Percentiles rank a stretch among this genome's conserved stretches.
Evolutionary conservation across 2,329 filamentous ascomycete species (phyloP).

Genomic region (Verticillium isaacii): DNA sequence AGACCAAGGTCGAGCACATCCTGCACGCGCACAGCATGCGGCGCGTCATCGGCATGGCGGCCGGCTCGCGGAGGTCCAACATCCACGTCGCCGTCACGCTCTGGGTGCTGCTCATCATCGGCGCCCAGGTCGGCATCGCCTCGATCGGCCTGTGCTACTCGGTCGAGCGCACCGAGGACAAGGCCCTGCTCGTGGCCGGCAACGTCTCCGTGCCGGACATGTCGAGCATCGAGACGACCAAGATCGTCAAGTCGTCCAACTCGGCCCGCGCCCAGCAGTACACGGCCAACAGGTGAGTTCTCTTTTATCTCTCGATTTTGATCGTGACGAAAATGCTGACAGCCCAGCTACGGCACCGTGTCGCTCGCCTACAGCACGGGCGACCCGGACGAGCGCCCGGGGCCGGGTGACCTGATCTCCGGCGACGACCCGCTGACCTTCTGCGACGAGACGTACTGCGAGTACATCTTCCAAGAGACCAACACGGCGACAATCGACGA

Average conservation of each 20-base stretch:
- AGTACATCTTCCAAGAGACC: constrained; percentile 32
- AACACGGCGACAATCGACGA: constrained; percentile 6
- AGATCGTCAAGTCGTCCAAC: constrained; percentile 18
- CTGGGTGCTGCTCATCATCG: constrained; percentile 27
- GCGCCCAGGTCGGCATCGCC: constrained; percentile 37
- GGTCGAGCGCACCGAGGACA: constrained; percentile 29
- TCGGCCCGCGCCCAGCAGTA: constrained; percentile 29
- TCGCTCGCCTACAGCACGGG: constrained; percentile 23
- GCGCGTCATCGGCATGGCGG: constrained; percentile 20
- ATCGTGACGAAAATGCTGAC: background rate
- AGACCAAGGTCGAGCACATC: constrained; percentile 29
- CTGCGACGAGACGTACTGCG: constrained; percentile 14
- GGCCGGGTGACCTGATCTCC: constrained; percentile 23
- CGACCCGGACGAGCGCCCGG: constrained; percentile 14
- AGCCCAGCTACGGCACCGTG: constrained; percentile 31
- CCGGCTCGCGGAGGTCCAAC: constrained; percentile 17
- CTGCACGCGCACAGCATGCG: constrained; percentile 25
- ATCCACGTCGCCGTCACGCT: constrained; percentile 19
- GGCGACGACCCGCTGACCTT: constrained; percentile 20
- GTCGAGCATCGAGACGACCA: constrained; percentile 25
- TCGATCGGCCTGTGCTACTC: constrained; percentile 36
- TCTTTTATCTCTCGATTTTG: background rate
- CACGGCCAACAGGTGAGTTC: constrained; percentile 32
- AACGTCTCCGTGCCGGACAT: constrained; percentile 31
- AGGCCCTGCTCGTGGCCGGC: constrained; percentile 25